Evolutionary conservation across 192 early-diverging fungal genomes (phyloP).

Genomic region (Backusella australiensis): DNA sequence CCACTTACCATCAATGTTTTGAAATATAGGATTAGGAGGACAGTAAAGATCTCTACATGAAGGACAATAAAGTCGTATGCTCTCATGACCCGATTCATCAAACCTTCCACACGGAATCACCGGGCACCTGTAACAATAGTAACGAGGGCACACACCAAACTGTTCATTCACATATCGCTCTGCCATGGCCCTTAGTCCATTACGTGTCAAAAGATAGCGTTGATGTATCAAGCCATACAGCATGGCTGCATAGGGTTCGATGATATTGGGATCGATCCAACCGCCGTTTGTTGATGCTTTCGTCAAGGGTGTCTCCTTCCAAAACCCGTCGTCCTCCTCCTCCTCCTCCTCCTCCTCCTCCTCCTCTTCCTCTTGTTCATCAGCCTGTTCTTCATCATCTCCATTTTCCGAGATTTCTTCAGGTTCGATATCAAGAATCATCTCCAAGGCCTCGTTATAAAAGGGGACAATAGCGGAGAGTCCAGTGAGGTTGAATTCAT

Average conservation of each 20-base stretch:
- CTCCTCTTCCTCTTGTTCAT: background rate
- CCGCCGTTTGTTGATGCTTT: background rate
- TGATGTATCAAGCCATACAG: slow-evolving; percentile 94
- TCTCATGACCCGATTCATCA: slow-evolving; percentile 67
- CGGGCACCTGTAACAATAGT: slow-evolving; percentile 58
- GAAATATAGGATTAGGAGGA: slow-evolving; percentile 65
- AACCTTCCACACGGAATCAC: slow-evolving; percentile 70
- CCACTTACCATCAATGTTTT: slow-evolving; percentile 61
- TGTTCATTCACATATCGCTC: slow-evolving; percentile 72
- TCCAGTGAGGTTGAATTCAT: slow-evolving; percentile 98
- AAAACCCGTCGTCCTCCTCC: slow-evolving; percentile 25
- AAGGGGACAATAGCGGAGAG: slow-evolving; percentile 78
- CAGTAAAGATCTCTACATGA: slow-evolving; percentile 75
- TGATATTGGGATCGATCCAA: slow-evolving; percentile 21
- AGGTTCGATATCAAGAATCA: slow-evolving; percentile 87
- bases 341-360: background rate
- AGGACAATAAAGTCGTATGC: slow-evolving; percentile 78
- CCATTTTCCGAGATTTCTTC: slow-evolving; percentile 23
- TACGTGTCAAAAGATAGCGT: slow-evolving; percentile 86
- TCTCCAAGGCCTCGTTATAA: slow-evolving; percentile 92
- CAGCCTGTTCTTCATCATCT: slow-evolving; percentile 25
- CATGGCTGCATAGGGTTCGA: slow-evolving; percentile 84
- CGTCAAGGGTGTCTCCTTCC: slow-evolving; percentile 17
- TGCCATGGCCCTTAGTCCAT: slow-evolving; percentile 81
- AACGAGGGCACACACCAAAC: slow-evolving; percentile 76